Base-by-base conservation (phyloP, 2,329 filamentous ascomycete species). In the Phaeomoniella chlamydospora region DNA sequence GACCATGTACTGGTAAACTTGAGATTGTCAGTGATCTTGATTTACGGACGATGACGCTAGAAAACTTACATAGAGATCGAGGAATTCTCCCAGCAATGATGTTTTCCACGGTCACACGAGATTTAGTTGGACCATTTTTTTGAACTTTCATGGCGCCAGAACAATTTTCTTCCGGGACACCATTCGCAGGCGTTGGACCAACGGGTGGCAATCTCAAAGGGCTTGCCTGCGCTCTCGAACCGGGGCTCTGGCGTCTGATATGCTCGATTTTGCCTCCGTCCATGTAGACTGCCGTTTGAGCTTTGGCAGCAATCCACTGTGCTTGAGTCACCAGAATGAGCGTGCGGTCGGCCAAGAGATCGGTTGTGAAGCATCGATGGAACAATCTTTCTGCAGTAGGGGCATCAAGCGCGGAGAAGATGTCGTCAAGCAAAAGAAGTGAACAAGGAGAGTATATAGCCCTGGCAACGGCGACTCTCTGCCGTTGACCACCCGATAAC, bases 281-380 rank as follows among this genome's bases (percentile, higher is more conserved):
- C 6, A 94, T 67, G 37, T 86, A 73, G 6, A 94, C 58, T 12
- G 85, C 68, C 48, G 90, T 80, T 34, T 77, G 64, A 2, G 85
- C 82, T 63, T n/a, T 70, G 66, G 14, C 74, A 69, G 40, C 85
- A 81, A 6, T 94, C 61, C 41, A 87, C 78, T 0, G 67, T 71
- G 2, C 68, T 56, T 80, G 76, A 1, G 76, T 80, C 13, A 74
- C 74, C 11, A 80, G 57, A 16, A 80, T 59, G 0, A 70, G 56
- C 0, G 63, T 72, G 13, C 74, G 62, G 5, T 56, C 65, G 40
- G 68, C 52, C 37, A 74, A 52, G 18, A 80, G 49, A 33, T 71
- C 67, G 33, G 62, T 58, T 39, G 70, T 73, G 45, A 77, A 75
- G 43, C 68, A 73, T 37, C 65, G 57, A 39, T 70, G 62, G 65